These are phyloP conservation scores for Heritiera littoralis DNA, from an alignment of 345 rosid species.

Conservation along the genomic window DNA sequence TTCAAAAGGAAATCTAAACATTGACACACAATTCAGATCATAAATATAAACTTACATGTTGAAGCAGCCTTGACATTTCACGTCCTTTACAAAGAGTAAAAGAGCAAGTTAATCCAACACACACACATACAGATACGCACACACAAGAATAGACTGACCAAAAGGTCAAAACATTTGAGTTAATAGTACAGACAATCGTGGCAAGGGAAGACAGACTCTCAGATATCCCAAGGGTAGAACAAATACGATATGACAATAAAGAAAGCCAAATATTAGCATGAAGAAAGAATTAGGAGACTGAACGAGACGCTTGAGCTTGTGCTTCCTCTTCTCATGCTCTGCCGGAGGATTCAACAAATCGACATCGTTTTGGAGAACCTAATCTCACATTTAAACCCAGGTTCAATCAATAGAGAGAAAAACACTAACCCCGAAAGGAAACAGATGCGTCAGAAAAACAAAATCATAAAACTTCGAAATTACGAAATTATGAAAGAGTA, in stretches of 20 bases:
- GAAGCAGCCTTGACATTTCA: conserved; percentile 79
- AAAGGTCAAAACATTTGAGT: not conserved
- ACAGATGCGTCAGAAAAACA: no score
- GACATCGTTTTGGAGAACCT: not conserved
- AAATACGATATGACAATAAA: not conserved
- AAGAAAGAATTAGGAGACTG: conserved; percentile 73
- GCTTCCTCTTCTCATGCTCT: conserved; percentile 81
- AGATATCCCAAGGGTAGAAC: not conserved
- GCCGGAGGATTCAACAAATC: conserved; percentile 58
- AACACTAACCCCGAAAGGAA: no score
- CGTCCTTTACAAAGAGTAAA: conserved; percentile 48
- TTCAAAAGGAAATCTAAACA: not conserved
- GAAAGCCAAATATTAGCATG: conserved; percentile 42
- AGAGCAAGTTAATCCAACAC: not conserved
- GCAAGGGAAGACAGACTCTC: no score
- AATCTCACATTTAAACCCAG: conserved; percentile 26
- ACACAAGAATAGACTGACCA: not conserved
- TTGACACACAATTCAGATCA: not conserved
- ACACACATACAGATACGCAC: no score
- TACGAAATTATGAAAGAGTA: not conserved
- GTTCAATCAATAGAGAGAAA: no score
- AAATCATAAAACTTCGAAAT: no score
- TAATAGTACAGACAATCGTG: not conserved
- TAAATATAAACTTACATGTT: conserved; percentile 47
- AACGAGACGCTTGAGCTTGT: conserved; percentile 81